A percentile compares a stretch with the other conserved stretches of the same genome.
phyloP scores from a whole-genome alignment of 2,329 filamentous ascomycete genomes.

The Colletotrichum orchidophilum region DNA sequence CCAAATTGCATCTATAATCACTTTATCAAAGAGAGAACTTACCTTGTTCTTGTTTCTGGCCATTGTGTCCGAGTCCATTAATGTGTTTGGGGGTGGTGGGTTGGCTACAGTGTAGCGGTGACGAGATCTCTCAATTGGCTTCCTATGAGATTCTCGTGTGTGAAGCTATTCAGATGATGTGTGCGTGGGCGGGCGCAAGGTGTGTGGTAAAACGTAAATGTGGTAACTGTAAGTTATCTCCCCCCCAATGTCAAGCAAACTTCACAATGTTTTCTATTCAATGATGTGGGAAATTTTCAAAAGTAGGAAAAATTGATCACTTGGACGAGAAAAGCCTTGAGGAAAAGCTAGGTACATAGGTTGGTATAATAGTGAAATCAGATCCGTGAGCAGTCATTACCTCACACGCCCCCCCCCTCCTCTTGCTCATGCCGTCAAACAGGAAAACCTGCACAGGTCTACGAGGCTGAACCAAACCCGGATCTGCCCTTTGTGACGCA shows the following conservation, averaged over 20 bases:
- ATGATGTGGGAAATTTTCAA: background rate
- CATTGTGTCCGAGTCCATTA: constrained; percentile 30
- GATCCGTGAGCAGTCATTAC: constrained; percentile 17
- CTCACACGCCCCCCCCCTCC: constrained; percentile 16
- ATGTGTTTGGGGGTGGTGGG: background rate
- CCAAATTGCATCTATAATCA: background rate
- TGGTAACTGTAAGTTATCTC: background rate
- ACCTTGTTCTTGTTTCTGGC: constrained; percentile 34
- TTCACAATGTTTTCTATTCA: background rate
- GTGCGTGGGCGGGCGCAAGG: background rate
- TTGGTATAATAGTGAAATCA: background rate
- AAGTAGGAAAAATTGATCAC: background rate
- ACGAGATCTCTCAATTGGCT: background rate
- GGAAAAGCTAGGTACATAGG: background rate
- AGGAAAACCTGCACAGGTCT: background rate
- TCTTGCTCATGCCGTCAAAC: background rate
- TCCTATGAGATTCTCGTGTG: background rate
- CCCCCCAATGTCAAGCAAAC: background rate
- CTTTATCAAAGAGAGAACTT: background rate
- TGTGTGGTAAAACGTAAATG: background rate
- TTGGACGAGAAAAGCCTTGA: background rate
- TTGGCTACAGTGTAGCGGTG: no score
- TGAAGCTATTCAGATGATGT: background rate
- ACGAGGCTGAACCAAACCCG: constrained; percentile 13
- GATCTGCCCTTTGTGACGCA: constrained; percentile 19